Base-by-base conservation (phyloP, 768 basidiomycete genomes). In the Pleurotus ostreatus region DNA sequence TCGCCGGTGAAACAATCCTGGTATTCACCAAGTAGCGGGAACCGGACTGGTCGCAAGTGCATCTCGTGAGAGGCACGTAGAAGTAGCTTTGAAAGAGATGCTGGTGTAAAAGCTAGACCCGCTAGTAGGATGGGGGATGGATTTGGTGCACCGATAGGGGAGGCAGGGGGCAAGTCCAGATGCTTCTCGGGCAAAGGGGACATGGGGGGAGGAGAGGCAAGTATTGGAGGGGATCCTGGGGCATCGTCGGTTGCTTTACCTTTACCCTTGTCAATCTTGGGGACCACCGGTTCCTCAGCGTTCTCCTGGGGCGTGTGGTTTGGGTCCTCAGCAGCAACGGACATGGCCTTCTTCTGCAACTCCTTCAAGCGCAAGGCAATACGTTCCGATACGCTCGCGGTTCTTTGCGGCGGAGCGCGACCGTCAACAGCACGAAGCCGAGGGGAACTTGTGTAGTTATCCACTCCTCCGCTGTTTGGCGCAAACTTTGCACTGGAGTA, bases 1-100 rank as follows among this genome's bases (percentile, higher is more conserved):
- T 93, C 92, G 25, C 94, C 94, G 13, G 84, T 85, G 70, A 96
- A 95, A 57, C 88, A 87, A 56, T 92, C 88, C 25, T 85, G 78
- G 60, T 94, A 94, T 73, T 93, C 90, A 46, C 92, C 92, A 9
- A 94, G 65, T 12, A 94, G 71, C 1, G 92, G 86, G 72, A 93
- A 83, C 38, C 86, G 84, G 26, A 94, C 77, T 5, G 88, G 71
- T 34, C 85, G 80, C 26, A 92, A 74, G 15, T 81, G 82, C n/a
- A 94, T 72, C 62, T 92, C 87, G 0, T 74, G 72, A 37, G 85
- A 84, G 39, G 94, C 92, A 47, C 85, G 82, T 2, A 77, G 74
- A 25, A 96, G 78, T 12, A 96, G 71, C 46, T 76, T 79, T 16
- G 91, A 88, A 22, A 96, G 68, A 1, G 84, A 79, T 5, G 81